phyloP scores from a whole-genome alignment of 176 grass and related monocot genomes.

The Stipa capillata region DNA sequence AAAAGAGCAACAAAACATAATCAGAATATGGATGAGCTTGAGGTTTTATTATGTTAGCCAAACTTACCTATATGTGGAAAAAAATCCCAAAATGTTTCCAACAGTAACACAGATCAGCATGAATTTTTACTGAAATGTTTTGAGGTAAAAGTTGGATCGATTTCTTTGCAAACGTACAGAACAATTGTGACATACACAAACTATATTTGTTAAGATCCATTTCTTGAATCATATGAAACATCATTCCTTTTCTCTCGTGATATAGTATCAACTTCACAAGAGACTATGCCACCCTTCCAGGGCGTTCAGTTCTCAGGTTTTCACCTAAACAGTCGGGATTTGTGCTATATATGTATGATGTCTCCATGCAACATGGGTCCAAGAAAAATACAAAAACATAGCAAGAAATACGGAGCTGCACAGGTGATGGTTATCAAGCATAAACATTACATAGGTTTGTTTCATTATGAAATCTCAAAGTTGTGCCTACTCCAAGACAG shows the following conservation, averaged over 20 bases:
- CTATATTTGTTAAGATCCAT: background rate
- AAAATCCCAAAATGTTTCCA: background rate
- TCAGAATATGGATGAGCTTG: background rate
- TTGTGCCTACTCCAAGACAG: background rate
- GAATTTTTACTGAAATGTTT: background rate
- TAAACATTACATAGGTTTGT: background rate
- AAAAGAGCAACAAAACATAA: background rate
- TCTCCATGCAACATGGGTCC: background rate
- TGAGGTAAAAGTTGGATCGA: background rate
- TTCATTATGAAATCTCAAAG: background rate
- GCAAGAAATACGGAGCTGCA: background rate
- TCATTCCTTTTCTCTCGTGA: background rate
- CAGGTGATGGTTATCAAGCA: background rate
- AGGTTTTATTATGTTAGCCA: background rate
- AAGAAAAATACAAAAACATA: background rate
- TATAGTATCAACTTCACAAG: background rate
- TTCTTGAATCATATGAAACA: background rate
- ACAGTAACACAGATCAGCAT: background rate
- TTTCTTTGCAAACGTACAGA: background rate
- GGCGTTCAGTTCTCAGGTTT: background rate
- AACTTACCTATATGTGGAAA: background rate
- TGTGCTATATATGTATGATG: background rate
- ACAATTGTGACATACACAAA: background rate
- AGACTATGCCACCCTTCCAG: background rate
- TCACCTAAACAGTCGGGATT: background rate